Evolutionary conservation across 2,329 filamentous ascomycete species (phyloP).

Genomic region (Talaromyces amestolkiae): DNA sequence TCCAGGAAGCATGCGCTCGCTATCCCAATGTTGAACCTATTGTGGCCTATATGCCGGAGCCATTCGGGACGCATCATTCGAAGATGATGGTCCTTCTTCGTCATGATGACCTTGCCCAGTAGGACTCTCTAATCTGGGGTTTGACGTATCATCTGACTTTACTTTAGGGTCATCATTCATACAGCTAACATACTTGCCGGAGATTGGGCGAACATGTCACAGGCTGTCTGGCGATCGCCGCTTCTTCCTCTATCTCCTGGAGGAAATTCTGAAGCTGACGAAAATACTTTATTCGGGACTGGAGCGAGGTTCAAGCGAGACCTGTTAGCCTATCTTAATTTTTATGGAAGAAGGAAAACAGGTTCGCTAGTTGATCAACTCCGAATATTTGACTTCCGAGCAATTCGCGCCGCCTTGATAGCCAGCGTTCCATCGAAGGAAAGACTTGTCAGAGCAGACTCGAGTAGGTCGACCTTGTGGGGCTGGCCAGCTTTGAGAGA

Average conservation of each 20-base stretch:
- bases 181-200: conserved; percentile 88
- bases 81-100: conserved; percentile 86
- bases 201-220: conserved; percentile 86
- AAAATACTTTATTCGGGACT: conserved; percentile 49
- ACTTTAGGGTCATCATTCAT: conserved; percentile 66
- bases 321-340: conserved; percentile 67
- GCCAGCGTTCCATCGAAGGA: conserved; percentile 74
- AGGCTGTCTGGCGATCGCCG: conserved; percentile 77
- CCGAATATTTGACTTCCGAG: conserved; percentile 64
- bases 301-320: conserved; percentile 73
- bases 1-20: conserved; percentile 58
- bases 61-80: conserved; percentile 80
- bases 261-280: background rate
- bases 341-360: conserved; percentile 61
- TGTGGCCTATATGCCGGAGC: conserved; percentile 74
- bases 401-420: conserved; percentile 68
- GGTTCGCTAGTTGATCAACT: conserved; percentile 60
- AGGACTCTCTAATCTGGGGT: conserved; percentile 21
- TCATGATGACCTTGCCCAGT: conserved; percentile 71
- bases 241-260: conserved; percentile 55
- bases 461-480: conserved; percentile 59
- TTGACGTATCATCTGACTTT: background rate
- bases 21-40: conserved; percentile 69
- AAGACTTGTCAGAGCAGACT: conserved; percentile 44
- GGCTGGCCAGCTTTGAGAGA: conserved; percentile 70